These are phyloP conservation scores for Lactuca saligna DNA, from an alignment of 129 eudicot species.

Conservation along the genomic window DNA sequence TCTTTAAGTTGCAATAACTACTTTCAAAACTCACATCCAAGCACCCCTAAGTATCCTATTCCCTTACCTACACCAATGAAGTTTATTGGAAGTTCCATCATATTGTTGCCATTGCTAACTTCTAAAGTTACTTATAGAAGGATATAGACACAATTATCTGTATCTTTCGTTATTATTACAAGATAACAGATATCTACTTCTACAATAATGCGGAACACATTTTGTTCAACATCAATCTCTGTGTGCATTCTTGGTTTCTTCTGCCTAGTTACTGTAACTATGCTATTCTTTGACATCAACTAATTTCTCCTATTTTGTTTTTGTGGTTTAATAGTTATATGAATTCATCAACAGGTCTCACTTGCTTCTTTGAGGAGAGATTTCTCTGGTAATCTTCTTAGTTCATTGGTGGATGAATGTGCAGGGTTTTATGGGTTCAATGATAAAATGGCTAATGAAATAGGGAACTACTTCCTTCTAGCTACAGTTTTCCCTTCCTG, in stretches of 20 bases:
- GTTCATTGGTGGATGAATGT: conserved; percentile 58
- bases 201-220: not conserved
- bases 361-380: conserved; percentile 50
- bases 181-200: not conserved
- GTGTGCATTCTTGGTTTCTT: not conserved
- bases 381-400: conserved; percentile 42
- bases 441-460: conserved; percentile 37
- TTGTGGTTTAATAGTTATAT: not conserved
- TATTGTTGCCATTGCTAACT: conserved; percentile 2
- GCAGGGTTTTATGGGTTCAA: conserved; percentile 46
- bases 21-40: not conserved
- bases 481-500: conserved; percentile 79
- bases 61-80: conserved; percentile 2
- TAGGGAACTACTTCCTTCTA: conserved; percentile 71
- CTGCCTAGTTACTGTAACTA: not conserved
- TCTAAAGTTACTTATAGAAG: not conserved
- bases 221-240: not conserved
- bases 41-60: not conserved
- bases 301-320: not conserved
- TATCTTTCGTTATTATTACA: no score
- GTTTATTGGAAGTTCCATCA: conserved; percentile 8
- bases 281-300: not conserved
- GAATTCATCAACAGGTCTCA: conserved; percentile 59
- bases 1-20: not conserved
- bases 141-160: no score